Base-by-base conservation (phyloP, 768 basidiomycete species). In the Boletus eberwhitei region DNA sequence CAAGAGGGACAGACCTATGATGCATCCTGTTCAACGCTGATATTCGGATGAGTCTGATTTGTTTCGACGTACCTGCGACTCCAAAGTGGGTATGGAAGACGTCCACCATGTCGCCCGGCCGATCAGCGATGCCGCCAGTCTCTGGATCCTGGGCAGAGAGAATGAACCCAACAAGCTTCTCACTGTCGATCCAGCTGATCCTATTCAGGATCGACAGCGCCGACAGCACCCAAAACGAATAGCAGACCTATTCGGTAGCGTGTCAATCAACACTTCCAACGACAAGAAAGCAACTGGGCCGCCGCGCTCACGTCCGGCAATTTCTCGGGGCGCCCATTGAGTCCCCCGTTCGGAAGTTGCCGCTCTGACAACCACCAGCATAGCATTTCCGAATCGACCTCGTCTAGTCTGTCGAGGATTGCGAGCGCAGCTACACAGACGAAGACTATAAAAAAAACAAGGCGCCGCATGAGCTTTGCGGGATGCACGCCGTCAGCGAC, bases 81-180 rank as follows among this genome's bases (percentile, higher is more conserved):
- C 97, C 97, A 60, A 99, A 99, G 12, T 79, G 71, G 0, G 96
- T 98, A 64, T 99, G 96, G 71, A 97, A 99, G n/a, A 99, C 95
- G 64, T 99, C 97, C 2, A 85, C 85, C 82, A 94, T 87, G 68
- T 99, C 86, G 0, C 91, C 94, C 1, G 93, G 91, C 41, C 97
- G 75, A 70, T 99, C 97, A 0, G 94, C 88, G 26, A 98, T 97
- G 0, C 97, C 97, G 4, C 97, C 97, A 6, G 76, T 81, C 59
- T 98, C 95, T 0, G 80, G 74, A 64, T 98, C 97, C 87, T 98
- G 74, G 7, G 94, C 87, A 16, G 87, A 88, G 8, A 98, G 78
- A 53, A 99, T 96, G 73, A 98, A 99, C 4, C 71, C 64, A 1
- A 77, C 77, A 31, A 98, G 75, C 63, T 88, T 91, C 19, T 87